Conservation (phyloP, 179 eudicot species). For the Drosera spatulata region DNA sequence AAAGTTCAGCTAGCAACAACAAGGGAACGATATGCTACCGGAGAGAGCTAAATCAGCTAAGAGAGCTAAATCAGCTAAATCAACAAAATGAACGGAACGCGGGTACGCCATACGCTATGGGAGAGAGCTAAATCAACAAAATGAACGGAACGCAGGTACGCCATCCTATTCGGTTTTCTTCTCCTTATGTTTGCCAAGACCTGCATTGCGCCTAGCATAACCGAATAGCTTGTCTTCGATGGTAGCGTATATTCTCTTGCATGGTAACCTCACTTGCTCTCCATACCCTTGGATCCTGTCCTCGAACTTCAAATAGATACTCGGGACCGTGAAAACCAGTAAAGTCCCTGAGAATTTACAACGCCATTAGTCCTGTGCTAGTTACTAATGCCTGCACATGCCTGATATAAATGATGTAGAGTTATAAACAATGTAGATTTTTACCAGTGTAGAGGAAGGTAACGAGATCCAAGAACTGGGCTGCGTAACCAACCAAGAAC, state of each 20-base stretch:
- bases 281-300: slow-evolving; percentile 20
- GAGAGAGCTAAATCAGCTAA: too few species aligned
- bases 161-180: slow-evolving; percentile 26
- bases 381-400: too few species aligned
- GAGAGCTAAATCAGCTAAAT: too few species aligned
- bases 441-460: too few species aligned
- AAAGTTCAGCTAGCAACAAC: too few species aligned
- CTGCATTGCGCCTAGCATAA: slow-evolving; percentile 19
- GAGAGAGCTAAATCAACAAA: too few species aligned
- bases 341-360: slow-evolving; percentile 15
- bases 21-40: too few species aligned
- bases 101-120: too few species aligned
- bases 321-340: slow-evolving; percentile 28
- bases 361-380: neutral
- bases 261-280: slow-evolving; percentile 14
- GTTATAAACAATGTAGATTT: neutral
- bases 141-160: too few species aligned
- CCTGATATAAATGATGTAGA: neutral
- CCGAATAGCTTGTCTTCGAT: slow-evolving; percentile 22
- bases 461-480: too few species aligned
- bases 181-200: neutral
- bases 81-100: too few species aligned
- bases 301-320: slow-evolving; percentile 23
- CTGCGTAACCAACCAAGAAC: too few species aligned
- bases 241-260: slow-evolving; percentile 12